Evolutionary conservation across 2,329 filamentous ascomycete species (phyloP), one percentile per base, ranked within the genome.

Genomic region (Trichoderma sp.): DNA sequence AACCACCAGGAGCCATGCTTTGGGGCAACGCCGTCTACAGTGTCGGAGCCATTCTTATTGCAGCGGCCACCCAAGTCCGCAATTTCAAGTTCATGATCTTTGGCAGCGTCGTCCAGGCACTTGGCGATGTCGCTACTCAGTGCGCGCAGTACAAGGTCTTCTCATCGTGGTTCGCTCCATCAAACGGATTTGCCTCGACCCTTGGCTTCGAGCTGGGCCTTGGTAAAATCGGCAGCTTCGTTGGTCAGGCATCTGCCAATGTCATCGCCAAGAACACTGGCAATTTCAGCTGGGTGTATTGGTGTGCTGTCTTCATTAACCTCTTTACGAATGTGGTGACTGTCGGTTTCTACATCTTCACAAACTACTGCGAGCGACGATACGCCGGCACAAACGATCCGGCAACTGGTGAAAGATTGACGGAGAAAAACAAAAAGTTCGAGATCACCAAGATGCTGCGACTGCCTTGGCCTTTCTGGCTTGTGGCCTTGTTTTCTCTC

Each of bases 81-180:
- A 87, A 82, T 36, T 91, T 86, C 78, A 84, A 84, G 20, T 87
- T 90, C 76, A 90, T 91, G 88, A 85, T 91, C 47, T 84, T 82
- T 17, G 88, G 88, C 1, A 79, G 84, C 43, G 80, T 91, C 1
- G 79, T 91, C 13, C 82, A 86, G 32, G 84, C 88, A 0, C 78
- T 91, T 0, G 88, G 88, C n/a, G 88, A 90, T 73, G 88, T 90
- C 23, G 87, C 88, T 0, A 91, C 89, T 0, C 88, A 91, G 74
- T 84, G 90, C 34, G 89, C 89, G 0, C 88, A 90, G 76, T 91
- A 90, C 77, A 89, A 90, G 73, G 85, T 91, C 73, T 91, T 91
- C 74, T 89, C 87, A 0, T 88, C 87, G 0, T 91, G 88, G 88
- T 91, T 91, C 73, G 83, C 88, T 0, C 89, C 88, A 0, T 88